Base-by-base conservation (phyloP, 306 rosid species). In the Argentina anserina region DNA sequence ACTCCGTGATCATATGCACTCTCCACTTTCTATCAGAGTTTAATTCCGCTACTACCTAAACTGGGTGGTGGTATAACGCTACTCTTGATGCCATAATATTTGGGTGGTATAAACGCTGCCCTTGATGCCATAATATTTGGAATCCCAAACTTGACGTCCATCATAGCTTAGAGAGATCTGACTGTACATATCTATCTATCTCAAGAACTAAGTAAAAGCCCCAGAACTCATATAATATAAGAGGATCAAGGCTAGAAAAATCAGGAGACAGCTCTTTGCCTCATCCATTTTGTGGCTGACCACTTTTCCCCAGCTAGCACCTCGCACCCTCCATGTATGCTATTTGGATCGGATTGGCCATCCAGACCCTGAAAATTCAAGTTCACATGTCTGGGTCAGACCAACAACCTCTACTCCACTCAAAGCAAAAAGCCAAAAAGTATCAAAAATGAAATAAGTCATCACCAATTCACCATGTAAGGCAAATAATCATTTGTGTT, bases 211-310 rank as follows among this genome's bases (percentile, higher is more conserved):
- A 0, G 47, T 50, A 25, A 70, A 70, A 53, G 11, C 36, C 36
- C 7, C 37, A 14, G 23, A 50, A 14, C 14, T 70, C 23, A 21
- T 14, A 8, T 8, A 7, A 28, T 23, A 21, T 65, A 13, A n/a
- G 56, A 45, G 56, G 71, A 20, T 18, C 40, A 10, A 14, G 23
- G 28, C 41, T 43, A 43, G 34, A 37, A 4, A 8, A 55, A 66
- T 81, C 73, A 77, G 40, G 29, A 45, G 15, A 80, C 73, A 70
- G 71, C 40, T 80, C 53, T 81, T 78, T 86, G 90, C 75, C 90
- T 86, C 87, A 86, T 81, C 90, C 87, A 86, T 86, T 86, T 86
- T 42, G 90, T 86, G 62, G 90, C 90, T 23, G 90, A 83, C 90
- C 90, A 83, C 58, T 86, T 86, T 71, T 86, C 90, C 15, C 90